Base-by-base conservation (phyloP, 257 asterid species). In the Nicotiana undulata region DNA sequence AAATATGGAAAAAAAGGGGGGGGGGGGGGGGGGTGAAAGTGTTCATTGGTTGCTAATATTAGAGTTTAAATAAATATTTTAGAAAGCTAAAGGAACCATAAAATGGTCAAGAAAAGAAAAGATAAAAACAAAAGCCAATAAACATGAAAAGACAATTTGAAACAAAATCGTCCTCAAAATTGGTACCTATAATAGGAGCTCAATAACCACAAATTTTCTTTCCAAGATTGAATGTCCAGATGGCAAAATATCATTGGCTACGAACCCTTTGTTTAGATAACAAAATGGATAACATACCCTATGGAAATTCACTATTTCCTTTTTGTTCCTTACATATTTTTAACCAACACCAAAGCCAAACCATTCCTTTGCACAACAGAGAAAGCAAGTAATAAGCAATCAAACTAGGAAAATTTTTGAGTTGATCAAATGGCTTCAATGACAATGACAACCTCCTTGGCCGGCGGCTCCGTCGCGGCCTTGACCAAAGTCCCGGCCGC, bases 361-460 rank as follows among this genome's bases (percentile, higher is more conserved):
- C 59, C 58, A 3, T 22, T 70, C 20, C 0, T 1, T 72, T 22
- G 59, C 77, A 0, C 15, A 46, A 40, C 2, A 9, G 3, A 18
- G 37, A 44, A 46, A 44, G 24, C 59, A 72, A 46, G 9, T 72
- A 24, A 10, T 37, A 67, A 40, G 49, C 49, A 40, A 40, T 40
- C 49, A 40, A 40, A 40, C 49, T 40, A 40, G 49, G 49, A 40
- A 40, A 8, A 0, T 9, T 70, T 9, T 68, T 72, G 59, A 44
- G 59, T 70, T 70, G 58, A 70, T 70, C 77, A 46, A 72, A 72
- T 72, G 77, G 59, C 77, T 72, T 72, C 77, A 3, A 44, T 72
- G 77, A 72, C 77, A 72, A 72, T 72, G 77, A 72, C 77, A 72
- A 72, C 77, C 22, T 72, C 77, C 5, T 72, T 72, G 37, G 60